phyloP scores from a whole-genome alignment of 257 asterid genomes.

The Handroanthus guayacan region DNA sequence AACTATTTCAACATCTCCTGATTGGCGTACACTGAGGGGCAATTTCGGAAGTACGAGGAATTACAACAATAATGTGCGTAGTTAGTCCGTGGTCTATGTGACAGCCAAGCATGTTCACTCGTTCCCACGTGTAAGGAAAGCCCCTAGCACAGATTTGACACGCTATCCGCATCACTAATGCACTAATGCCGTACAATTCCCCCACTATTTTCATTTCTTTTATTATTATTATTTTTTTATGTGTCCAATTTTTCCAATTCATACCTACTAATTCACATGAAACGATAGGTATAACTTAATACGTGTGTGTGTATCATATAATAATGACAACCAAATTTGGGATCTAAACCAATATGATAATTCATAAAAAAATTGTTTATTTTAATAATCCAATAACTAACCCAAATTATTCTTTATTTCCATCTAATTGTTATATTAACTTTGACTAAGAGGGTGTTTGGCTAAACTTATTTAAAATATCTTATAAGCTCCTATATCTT shows the following conservation, averaged over 20 bases:
- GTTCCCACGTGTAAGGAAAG: constrained; percentile 58
- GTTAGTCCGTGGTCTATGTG: constrained; percentile 29
- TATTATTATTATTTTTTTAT: not conserved
- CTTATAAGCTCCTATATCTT: too few relatives aligned
- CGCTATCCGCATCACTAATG: constrained; percentile 38
- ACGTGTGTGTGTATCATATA: not conserved
- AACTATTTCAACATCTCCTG: too few relatives aligned
- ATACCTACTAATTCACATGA: constrained; percentile 39
- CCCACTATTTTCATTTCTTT: not conserved
- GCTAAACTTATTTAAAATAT: too few relatives aligned
- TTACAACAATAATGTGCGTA: not conserved
- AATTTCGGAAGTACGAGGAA: constrained; percentile 11
- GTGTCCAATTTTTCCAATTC: constrained; percentile 15
- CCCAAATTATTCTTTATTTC: constrained; percentile 1
- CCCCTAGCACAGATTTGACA: constrained; percentile 23
- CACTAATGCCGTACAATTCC: constrained; percentile 44
- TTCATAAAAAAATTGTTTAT: not conserved
- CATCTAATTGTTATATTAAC: not conserved
- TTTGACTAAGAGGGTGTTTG: too few relatives aligned
- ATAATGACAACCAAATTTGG: not conserved
- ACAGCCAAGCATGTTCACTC: constrained; percentile 40
- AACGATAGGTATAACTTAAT: not conserved
- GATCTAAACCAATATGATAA: not conserved
- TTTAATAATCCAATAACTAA: not conserved
- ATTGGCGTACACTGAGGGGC: constrained; percentile 8